These are phyloP conservation scores for Papiliotrema nemorosa DNA, from an alignment of 1,284 basidiomycete genomes.

Conservation along the genomic window DNA sequence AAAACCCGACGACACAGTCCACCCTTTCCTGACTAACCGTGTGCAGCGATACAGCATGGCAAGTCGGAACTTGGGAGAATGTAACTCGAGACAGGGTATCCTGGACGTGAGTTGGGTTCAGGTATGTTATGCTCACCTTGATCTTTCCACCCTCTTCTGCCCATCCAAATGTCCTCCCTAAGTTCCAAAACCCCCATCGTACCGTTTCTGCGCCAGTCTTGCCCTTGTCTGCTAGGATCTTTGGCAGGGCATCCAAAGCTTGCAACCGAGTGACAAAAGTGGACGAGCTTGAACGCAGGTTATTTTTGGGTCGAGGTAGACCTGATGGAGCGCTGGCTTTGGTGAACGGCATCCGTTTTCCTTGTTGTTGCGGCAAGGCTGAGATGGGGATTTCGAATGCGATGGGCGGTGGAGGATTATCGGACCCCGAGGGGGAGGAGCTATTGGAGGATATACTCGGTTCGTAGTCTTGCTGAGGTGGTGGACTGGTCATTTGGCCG, in stretches of 20 bases:
- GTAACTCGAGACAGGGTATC: constrained; percentile 81
- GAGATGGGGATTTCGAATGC: constrained; percentile 21
- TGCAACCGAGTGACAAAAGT: constrained; percentile 84
- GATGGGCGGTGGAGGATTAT: constrained; percentile 15
- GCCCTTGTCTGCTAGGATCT: constrained; percentile 60
- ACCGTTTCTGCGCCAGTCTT: constrained; percentile 73
- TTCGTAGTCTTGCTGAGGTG: constrained; percentile 24
- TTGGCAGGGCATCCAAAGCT: constrained; percentile 69
- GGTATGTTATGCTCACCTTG: constrained; percentile 58
- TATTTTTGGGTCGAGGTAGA: constrained; percentile 71
- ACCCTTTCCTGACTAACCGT: constrained; percentile 64
- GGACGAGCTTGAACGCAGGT: constrained; percentile 79
- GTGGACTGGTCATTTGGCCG: not conserved
- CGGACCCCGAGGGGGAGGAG: constrained; percentile 16
- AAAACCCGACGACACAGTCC: constrained; percentile 90
- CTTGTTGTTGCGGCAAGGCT: constrained; percentile 17
- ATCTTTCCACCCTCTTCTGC: constrained; percentile 70
- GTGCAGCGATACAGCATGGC: constrained; percentile 75
- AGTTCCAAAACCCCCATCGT: constrained; percentile 79
- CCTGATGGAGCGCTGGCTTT: constrained; percentile 16
- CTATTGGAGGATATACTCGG: constrained; percentile 19
- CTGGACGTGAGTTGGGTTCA: constrained; percentile 47
- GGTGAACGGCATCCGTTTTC: constrained; percentile 19
- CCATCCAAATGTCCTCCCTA: constrained; percentile 75
- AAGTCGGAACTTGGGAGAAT: constrained; percentile 82